Percentiles rank a stretch among this genome's conserved stretches.
Evolutionary conservation across 345 rosid genomes (phyloP).

Genomic region (Hevea brasiliensis): DNA sequence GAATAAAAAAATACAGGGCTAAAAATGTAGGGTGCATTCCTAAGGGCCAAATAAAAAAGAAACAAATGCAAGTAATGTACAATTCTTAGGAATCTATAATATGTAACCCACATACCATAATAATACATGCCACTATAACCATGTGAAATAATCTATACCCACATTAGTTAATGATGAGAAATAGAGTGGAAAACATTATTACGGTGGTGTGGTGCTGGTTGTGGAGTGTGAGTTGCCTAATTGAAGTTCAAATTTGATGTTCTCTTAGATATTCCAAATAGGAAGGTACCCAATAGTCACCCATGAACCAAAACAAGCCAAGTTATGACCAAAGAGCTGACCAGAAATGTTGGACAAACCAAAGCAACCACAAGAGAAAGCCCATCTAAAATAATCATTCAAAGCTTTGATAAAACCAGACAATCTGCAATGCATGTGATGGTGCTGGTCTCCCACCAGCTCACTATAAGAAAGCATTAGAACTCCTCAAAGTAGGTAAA

Average conservation of each 20-base stretch:
- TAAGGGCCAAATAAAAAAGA: background rate
- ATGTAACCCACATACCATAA: constrained; percentile 7
- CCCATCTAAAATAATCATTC: background rate
- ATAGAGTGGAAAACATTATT: background rate
- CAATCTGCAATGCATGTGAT: constrained; percentile 19
- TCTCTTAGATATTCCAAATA: background rate
- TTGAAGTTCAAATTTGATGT: background rate
- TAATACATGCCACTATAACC: background rate
- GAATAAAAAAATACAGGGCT: background rate
- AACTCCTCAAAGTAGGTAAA: constrained; percentile 7
- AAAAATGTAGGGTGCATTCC: background rate
- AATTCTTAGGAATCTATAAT: too few relatives aligned
- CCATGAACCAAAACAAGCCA: background rate
- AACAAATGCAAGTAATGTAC: background rate
- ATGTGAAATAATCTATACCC: constrained; percentile 8
- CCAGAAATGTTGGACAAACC: constrained; percentile 14
- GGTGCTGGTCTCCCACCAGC: constrained; percentile 16
- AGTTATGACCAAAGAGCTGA: background rate
- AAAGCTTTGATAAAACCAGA: constrained; percentile 4
- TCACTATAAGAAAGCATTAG: background rate
- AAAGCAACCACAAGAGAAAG: background rate
- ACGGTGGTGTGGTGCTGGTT: background rate
- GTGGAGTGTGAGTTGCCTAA: background rate
- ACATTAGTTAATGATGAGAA: constrained; percentile 1
- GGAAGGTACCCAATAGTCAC: background rate